Base-by-base conservation (phyloP, 2,329 filamentous ascomycete species). In the Trichoderma guizhouense region DNA sequence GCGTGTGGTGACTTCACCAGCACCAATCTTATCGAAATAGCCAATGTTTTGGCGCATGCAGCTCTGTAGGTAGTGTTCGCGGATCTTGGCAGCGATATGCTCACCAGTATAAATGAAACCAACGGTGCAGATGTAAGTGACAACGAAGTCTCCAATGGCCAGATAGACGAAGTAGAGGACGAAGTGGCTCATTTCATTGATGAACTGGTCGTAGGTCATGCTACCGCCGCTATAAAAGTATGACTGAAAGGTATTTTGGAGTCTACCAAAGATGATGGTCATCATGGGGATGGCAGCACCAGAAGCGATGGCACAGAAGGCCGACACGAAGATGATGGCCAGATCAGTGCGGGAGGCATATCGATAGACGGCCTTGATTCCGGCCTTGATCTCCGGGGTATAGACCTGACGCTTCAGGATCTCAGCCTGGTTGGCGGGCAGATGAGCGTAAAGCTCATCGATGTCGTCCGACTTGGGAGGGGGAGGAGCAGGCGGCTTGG, bases 21-120 rank as follows among this genome's bases (percentile, higher is more conserved):
- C 92, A 65, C 95, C 95, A 14, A 98, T 87, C 78, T 96, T 96
- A 81, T 98, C 96, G 82, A 97, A 97, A 81, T 93, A 97, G 61
- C 90, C 94, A 79, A 97, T 95, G 79, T 97, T 97, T 80, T 97
- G 94, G 73, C 90, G 90, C 84, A 97, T 85, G 78, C 94, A 95
- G 73, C 92, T 94, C 76, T 91, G 87, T 7, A 99, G 88, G 77
- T 98, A 98, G 75, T 93, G 88, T 79, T 93, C 89, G 72, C 95
- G 90, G 76, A 95, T 93, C 83, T 94, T 93, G 74, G 89, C 88
- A 72, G 90, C 90, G 78, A 95, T 90, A 78, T 94, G 91, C 80
- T 95, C 93, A 72, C 93, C 93, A 0, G 90, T 91, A 78, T 94
- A 97, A 76, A 98, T 97, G 83, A 97, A 98, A 30, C 93, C 93